Base-by-base conservation (phyloP, 805 yeast species). In the Starmerella powellii region DNA sequence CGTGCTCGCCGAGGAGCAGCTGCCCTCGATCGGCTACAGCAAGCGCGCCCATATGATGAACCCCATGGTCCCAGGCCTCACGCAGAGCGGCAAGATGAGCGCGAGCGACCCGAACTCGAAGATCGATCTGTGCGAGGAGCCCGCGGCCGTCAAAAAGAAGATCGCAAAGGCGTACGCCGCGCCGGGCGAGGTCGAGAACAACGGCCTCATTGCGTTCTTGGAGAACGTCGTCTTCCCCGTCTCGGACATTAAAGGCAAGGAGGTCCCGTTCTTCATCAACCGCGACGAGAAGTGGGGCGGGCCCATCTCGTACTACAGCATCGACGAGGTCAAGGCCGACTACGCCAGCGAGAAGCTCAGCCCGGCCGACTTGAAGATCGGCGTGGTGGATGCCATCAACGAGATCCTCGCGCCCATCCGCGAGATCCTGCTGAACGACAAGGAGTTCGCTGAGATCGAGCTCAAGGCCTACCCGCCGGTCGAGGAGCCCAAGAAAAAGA, bases 211-310 rank as follows among this genome's bases (percentile, higher is more conserved):
- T 44, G 74, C 96, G 0, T 88, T 91, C 59, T 67, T 87, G 45
- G 81, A 88, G 63, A 76, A 70, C 56, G 95, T 88, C 38, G 63
- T 88, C 37, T 77, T 77, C 48, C 98, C 98, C 52, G 78, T 87
- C 51, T 78, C 83, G 57, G 87, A 78, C 61, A 71, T 88, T 57
- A 77, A 80, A 61, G 43, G 44, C 24, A 47, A 53, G 27, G 66
- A 68, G 29, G 62, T 63, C 34, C 81, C 85, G 52, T 84, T 91
- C 65, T 67, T 63, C 60, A 76, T 91, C 53, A 76, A 80, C 56
- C 80, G 98, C 65, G 96, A 96, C 37, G 99, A 91, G 62, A 79
- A 91, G 65, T 91, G 84, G 62, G 98, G 99, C 53, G 99, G 99
- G 39, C 80, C 94, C 52, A 70, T 91, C 44, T 68, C 78, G 37